Conservation (phyloP, 352 stramenopile species). For the Globisporangium paroecandrum region DNA sequence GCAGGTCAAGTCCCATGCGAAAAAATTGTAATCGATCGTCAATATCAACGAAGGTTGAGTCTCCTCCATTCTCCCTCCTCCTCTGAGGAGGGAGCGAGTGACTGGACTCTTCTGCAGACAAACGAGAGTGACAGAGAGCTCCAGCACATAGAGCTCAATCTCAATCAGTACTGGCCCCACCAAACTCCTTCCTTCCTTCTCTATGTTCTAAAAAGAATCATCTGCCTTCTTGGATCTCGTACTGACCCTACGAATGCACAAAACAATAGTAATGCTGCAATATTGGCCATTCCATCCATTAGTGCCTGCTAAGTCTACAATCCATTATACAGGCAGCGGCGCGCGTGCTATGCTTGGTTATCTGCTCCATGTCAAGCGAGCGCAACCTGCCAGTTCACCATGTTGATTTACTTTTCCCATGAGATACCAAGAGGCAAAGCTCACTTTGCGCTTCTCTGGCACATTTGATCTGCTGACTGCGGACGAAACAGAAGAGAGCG, state of each 20-base stretch:
- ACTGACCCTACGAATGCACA: slow-evolving; percentile 2
- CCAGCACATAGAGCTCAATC: not conserved
- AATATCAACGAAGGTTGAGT: too few species aligned
- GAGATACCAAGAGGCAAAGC: not conserved
- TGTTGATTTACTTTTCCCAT: not conserved
- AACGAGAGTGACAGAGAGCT: too few species aligned
- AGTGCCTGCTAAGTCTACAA: not conserved
- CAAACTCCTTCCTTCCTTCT: not conserved
- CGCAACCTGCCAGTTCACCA: not conserved
- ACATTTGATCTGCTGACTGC: not conserved
- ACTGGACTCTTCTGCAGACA: too few species aligned
- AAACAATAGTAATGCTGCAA: too few species aligned
- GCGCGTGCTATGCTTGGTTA: too few species aligned
- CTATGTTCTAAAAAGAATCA: too few species aligned
- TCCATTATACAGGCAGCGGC: too few species aligned
- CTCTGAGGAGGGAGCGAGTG: too few species aligned
- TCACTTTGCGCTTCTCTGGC: not conserved
- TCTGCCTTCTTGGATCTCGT: not conserved
- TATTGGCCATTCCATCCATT: not conserved
- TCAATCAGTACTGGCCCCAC: not conserved
- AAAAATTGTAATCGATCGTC: too few species aligned
- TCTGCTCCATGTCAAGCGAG: too few species aligned
- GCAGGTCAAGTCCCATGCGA: too few species aligned
- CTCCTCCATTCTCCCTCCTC: too few species aligned
- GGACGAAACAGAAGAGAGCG: not conserved